These are phyloP conservation scores for Aspergillus sp. DNA, from an alignment of 2,329 filamentous ascomycete genomes.

Conservation along the genomic window DNA sequence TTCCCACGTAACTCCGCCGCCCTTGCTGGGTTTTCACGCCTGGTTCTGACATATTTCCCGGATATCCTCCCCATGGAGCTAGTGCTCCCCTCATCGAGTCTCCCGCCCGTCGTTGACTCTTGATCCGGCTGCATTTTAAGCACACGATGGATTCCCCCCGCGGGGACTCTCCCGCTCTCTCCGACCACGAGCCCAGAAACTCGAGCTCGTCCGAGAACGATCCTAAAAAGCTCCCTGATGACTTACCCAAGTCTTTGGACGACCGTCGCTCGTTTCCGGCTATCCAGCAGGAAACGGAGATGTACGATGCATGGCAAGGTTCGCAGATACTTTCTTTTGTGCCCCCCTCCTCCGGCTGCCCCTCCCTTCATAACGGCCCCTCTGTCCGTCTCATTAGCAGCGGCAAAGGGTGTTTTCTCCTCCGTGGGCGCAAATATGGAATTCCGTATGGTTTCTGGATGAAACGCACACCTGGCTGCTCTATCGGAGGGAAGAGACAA, in stretches of 20 bases:
- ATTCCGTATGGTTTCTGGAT: background rate
- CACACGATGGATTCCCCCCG: constrained; percentile 36
- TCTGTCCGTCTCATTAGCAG: background rate
- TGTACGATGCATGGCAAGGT: constrained; percentile 99
- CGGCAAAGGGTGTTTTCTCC: background rate
- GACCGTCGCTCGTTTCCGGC: constrained; percentile 72
- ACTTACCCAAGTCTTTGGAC: constrained; percentile 88
- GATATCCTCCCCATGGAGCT: constrained; percentile 22
- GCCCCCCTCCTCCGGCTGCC: background rate
- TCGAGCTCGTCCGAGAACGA: constrained; percentile 19
- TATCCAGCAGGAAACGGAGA: constrained; percentile 82
- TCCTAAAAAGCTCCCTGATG: constrained; percentile 62
- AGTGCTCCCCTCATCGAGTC: constrained; percentile 13
- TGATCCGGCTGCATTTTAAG: constrained; percentile 9
- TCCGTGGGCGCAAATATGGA: background rate
- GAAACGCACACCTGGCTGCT: background rate
- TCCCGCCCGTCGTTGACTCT: constrained; percentile 16
- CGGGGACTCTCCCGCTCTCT: constrained; percentile 30
- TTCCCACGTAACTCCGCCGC: background rate
- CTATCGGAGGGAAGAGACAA: background rate
- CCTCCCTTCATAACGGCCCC: background rate
- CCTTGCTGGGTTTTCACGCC: background rate
- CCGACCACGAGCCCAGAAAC: constrained; percentile 20
- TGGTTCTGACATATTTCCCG: background rate
- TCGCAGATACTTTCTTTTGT: constrained; percentile 30